Base-by-base conservation (phyloP, 2,329 filamentous ascomycete genomes). In the Cladophialophora bantiana region DNA sequence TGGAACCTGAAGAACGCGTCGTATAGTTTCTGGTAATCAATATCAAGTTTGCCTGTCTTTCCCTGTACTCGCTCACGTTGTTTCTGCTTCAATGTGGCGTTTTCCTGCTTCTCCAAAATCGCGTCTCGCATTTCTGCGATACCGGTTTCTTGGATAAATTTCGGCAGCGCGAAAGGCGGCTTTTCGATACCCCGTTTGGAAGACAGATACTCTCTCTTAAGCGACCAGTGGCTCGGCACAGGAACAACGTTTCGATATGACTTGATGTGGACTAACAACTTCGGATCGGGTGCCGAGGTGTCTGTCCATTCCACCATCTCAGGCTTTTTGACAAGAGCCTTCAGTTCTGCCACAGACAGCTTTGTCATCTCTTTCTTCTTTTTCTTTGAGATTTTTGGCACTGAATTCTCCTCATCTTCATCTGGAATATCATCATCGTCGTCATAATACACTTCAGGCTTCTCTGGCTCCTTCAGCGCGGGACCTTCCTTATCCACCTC, bases 271-370 rank as follows among this genome's bases (percentile, higher is more conserved):
- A 98, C 92, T 10, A 99, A 86, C 52, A 98, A 83, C 64, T 90
- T 88, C 13, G 95, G 95, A 77, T 99, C 94, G 32, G 91, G 88
- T 0, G 95, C 94, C 15, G 93, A 96, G 12, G 92, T 92, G 77
- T 99, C 95, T 62, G 96, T 95, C 95, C 95, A 98, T 75, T 99
- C 95, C 5, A 99, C 94, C 9, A 97, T 88, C 78, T 99, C 95
- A 2, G 95, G 95, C 73, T 94, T 94, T 74, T 85, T 87, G 67
- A 97, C 95, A 63, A 97, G 82, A 5, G 94, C 92, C 81, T 99
- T 99, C 70, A 99, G 86, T 79, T 98, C 93, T 57, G 95, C 95
- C 67, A 99, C 92, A 6, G 94, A 96, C 36, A 98, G 84, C 79
- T 96, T 97, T 81, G 91, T 96, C 76, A 93, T 85, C 80, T 91